These are phyloP conservation scores for Mycena citricolor DNA, from an alignment of 1,284 basidiomycete genomes.

Conservation along the genomic window DNA sequence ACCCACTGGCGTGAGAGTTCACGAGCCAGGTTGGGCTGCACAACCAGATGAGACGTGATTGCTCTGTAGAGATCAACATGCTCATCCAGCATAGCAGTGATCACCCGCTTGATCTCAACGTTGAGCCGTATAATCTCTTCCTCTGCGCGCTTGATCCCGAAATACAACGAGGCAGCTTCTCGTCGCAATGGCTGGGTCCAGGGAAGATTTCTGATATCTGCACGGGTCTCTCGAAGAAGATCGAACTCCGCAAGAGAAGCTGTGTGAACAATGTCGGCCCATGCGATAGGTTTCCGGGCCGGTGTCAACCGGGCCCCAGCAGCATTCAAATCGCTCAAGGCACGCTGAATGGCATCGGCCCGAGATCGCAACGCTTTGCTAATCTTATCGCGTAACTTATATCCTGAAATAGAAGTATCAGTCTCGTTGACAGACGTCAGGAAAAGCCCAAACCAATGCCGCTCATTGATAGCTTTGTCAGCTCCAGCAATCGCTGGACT, in stretches of 20 bases:
- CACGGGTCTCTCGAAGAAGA: neutral
- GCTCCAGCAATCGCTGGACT: slow-evolving; percentile 25
- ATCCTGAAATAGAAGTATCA: neutral
- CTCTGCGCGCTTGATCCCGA: slow-evolving; percentile 3
- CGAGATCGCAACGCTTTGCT: neutral
- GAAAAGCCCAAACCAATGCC: slow-evolving; percentile 16
- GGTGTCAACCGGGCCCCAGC: neutral
- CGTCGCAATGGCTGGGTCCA: neutral
- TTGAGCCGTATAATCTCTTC: slow-evolving; percentile 15
- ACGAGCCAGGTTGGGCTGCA: neutral
- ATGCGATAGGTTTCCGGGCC: neutral
- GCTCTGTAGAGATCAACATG: neutral
- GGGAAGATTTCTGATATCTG: neutral
- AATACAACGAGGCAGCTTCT: neutral
- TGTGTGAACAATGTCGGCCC: neutral
- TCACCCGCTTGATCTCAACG: slow-evolving; percentile 12
- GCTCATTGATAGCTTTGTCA: slow-evolving; percentile 23
- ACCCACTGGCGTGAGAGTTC: neutral
- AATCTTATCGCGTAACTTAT: slow-evolving; percentile 1
- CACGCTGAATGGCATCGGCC: neutral
- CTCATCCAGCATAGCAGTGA: slow-evolving; percentile 7
- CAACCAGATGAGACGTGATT: neutral
- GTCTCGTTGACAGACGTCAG: neutral
- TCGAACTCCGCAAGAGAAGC: neutral
- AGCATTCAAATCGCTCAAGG: neutral